These are phyloP conservation scores for Grosmannia clavigera DNA, from an alignment of 2,329 filamentous ascomycete species.

Conservation along the genomic window DNA sequence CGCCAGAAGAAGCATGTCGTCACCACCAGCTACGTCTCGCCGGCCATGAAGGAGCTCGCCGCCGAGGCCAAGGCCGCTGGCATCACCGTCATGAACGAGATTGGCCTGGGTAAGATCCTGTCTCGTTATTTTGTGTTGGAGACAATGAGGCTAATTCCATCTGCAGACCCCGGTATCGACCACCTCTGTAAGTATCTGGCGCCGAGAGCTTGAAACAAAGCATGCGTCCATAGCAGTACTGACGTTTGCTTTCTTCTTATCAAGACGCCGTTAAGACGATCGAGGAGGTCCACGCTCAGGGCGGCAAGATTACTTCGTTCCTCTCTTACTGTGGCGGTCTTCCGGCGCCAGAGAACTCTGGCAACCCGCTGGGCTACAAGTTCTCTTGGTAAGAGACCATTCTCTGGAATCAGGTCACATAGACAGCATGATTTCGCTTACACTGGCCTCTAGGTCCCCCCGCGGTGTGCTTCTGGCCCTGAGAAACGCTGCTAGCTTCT, in stretches of 20 bases:
- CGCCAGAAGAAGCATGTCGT: slow-evolving; percentile 91
- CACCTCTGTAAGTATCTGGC: slow-evolving; percentile 35
- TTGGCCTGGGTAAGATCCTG: slow-evolving; percentile 40
- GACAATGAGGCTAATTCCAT: not conserved
- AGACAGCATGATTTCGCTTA: not conserved
- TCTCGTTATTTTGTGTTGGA: not conserved
- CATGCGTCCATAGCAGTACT: not conserved
- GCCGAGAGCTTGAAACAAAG: not conserved
- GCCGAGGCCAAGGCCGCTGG: slow-evolving; percentile 73
- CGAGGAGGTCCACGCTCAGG: slow-evolving; percentile 70
- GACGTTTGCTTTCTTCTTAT: not conserved
- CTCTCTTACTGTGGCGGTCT: slow-evolving; percentile 76
- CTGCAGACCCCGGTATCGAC: slow-evolving; percentile 54
- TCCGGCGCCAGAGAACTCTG: slow-evolving; percentile 57
- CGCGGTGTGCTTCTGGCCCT: slow-evolving; percentile 82
- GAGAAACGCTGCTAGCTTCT: slow-evolving; percentile 74
- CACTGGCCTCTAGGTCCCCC: slow-evolving; percentile 32
- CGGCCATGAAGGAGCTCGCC: slow-evolving; percentile 84
- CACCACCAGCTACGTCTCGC: slow-evolving; percentile 86
- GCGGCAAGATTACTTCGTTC: slow-evolving; percentile 77
- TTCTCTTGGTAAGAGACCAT: slow-evolving; percentile 48
- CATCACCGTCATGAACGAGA: slow-evolving; percentile 97
- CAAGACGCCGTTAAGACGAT: slow-evolving; percentile 76
- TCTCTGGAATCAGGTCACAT: not conserved
- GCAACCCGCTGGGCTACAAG: slow-evolving; percentile 90